phyloP scores from a whole-genome alignment of 768 basidiomycete genomes.

The Kwoniella sp. region DNA sequence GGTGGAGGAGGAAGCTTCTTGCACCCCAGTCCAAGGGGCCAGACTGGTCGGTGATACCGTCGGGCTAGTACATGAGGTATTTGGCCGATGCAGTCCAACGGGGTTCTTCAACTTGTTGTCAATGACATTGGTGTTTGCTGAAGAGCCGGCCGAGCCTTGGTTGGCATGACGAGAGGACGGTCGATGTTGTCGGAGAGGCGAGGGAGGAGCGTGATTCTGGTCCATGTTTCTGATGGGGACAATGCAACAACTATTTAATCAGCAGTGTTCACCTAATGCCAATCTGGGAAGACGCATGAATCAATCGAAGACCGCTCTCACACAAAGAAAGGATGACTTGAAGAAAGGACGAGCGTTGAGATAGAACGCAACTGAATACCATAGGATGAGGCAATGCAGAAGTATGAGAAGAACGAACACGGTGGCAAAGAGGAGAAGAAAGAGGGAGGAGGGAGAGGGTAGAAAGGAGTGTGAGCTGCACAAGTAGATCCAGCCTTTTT shows the following conservation, averaged over 20 bases:
- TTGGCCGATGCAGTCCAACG: constrained; percentile 17
- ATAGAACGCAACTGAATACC: not conserved
- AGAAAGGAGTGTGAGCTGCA: not conserved
- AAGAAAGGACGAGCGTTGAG: not conserved
- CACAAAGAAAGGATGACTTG: constrained; percentile 15
- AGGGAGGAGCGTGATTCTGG: constrained; percentile 37
- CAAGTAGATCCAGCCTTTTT: not conserved
- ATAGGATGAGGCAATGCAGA: not conserved
- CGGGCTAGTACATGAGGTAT: constrained; percentile 21
- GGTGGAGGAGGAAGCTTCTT: constrained; percentile 20
- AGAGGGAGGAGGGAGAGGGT: not conserved
- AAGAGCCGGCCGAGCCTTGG: not conserved
- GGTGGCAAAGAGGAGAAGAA: not conserved
- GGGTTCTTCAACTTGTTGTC: constrained; percentile 27
- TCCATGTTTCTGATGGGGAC: constrained; percentile 25
- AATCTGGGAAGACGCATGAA: too few relatives aligned
- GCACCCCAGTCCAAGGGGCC: constrained; percentile 17
- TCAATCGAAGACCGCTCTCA: constrained; percentile 4
- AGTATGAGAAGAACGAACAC: not conserved
- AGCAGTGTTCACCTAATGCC: too few relatives aligned
- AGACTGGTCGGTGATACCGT: constrained; percentile 24
- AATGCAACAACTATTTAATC: not conserved
- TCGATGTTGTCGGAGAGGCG: constrained; percentile 36
- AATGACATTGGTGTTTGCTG: constrained; percentile 5
- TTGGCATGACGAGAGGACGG: constrained; percentile 26